Conservation (phyloP, 768 basidiomycete genomes). For the Lentinula boryana region DNA sequence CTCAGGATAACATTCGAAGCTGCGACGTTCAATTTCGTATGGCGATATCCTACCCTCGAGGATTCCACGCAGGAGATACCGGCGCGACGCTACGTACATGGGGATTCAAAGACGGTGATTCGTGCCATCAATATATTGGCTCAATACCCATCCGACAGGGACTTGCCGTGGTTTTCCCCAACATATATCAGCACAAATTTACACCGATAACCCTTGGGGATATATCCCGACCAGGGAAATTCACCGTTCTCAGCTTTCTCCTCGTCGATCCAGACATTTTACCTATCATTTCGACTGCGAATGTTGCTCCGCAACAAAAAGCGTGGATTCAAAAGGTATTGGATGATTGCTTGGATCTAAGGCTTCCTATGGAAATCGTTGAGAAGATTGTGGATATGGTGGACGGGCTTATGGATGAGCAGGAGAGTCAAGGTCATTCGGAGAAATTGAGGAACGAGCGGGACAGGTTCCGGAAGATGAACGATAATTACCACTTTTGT, state of each 20-base stretch:
- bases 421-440: constrained; percentile 30
- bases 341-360: constrained; percentile 22
- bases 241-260: constrained; percentile 37
- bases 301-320: constrained; percentile 45
- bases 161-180: constrained; percentile 44
- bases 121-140: constrained; percentile 44
- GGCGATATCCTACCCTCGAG: constrained; percentile 42
- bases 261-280: constrained; percentile 42
- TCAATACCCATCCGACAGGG: constrained; percentile 27
- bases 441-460: constrained; percentile 25
- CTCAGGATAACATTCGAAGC: constrained; percentile 37
- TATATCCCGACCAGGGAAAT: constrained; percentile 31
- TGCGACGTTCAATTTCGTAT: constrained; percentile 39
- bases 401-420: constrained; percentile 31
- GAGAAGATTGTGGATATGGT: constrained; percentile 31
- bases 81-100: constrained; percentile 44
- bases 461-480: constrained; percentile 29
- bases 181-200: constrained; percentile 47
- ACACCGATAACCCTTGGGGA: constrained; percentile 35
- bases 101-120: constrained; percentile 40
- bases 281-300: constrained; percentile 33
- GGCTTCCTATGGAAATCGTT: constrained; percentile 40
- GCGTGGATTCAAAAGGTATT: constrained; percentile 35
- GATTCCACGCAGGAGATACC: constrained; percentile 36
- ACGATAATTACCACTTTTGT: constrained; percentile 42